Base-by-base conservation (phyloP, 2,329 filamentous ascomycete genomes). In the Fusarium chuoi region DNA sequence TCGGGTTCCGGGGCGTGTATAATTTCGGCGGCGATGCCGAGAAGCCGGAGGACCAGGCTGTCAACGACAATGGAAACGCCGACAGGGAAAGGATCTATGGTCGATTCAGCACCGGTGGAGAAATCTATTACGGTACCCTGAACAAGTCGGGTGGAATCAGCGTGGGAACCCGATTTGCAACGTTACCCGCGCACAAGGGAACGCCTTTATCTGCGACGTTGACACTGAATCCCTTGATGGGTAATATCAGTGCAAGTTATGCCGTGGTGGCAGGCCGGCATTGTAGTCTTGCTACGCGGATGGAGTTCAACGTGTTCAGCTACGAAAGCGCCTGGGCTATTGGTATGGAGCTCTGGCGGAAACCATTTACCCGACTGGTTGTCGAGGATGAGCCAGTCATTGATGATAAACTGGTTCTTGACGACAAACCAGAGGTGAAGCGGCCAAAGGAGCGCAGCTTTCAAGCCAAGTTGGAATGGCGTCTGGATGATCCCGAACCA, bases 281-380 rank as follows among this genome's bases (percentile, higher is more conserved):
- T 78, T 90, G 97, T 75, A 93, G 94, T 17, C 88, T 99, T 56
- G 96, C 95, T 73, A 97, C 95, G 28, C 91, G 93, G 56, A 96
- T 98, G 84, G 95, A 97, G 79, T 99, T 99, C 84, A 99, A 99
- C 79, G 93, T 98, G 56, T 98, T 98, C 84, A 98, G 94, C 81
- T 99, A 98, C 85, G 96, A 99, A 85, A 98, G 94, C 80, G 93
- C 96, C 66, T 92, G 98, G 87, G 92, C 95, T 33, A 89, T 98
- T 30, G 96, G 96, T 20, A 94, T 94, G 84, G 96, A 99, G 84
- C 86, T 98, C 48, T 99, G 96, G 96, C 91, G 94, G 78, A 92
- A 90, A 77, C 86, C 86, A 26, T 81, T 83, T 22, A 64, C 76
- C 70, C 82, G 85, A 24, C 83, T 46, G 80, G 82, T 77, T 30